Conservation (phyloP, 345 rosid species). For the Angophora floribunda region DNA sequence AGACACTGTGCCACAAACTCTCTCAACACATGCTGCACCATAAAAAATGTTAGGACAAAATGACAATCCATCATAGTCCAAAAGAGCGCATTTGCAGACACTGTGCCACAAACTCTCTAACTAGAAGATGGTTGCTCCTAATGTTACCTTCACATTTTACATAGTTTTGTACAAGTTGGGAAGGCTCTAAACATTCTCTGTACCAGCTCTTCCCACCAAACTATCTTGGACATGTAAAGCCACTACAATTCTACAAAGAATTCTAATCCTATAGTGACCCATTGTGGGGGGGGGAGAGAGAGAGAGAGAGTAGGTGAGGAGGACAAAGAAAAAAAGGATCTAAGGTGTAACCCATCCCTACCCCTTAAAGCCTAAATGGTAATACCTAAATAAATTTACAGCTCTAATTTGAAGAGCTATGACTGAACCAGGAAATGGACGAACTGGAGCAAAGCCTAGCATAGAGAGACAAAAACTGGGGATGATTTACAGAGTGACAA, state of each 20-base stretch:
- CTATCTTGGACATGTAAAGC: neutral
- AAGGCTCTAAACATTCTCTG: neutral
- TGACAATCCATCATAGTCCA: neutral
- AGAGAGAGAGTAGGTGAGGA: neutral
- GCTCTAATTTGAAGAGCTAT: constrained; percentile 7
- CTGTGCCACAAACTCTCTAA: neutral
- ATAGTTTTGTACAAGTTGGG: constrained; percentile 11
- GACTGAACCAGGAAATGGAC: constrained; percentile 16
- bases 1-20: neutral
- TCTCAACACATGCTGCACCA: neutral
- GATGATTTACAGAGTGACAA: constrained; percentile 12
- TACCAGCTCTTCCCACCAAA: constrained; percentile 1
- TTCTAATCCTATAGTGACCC: neutral
- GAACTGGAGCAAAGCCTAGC: neutral
- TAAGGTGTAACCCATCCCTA: neutral
- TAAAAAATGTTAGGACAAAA: neutral
- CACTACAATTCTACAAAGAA: constrained; percentile 7
- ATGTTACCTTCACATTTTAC: neutral
- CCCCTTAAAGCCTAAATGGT: constrained; percentile 9
- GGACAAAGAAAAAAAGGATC: neutral
- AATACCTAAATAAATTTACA: constrained; percentile 18
- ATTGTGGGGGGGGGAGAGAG: neutral
- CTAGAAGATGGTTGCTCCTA: neutral
- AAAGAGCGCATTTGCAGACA: neutral
- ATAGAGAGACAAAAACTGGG: neutral